Percentiles rank a stretch among this genome's conserved stretches.
These are phyloP conservation scores for Xylariaceae sp. DNA, from an alignment of 2,329 filamentous ascomycete species.

Conservation along the genomic window DNA sequence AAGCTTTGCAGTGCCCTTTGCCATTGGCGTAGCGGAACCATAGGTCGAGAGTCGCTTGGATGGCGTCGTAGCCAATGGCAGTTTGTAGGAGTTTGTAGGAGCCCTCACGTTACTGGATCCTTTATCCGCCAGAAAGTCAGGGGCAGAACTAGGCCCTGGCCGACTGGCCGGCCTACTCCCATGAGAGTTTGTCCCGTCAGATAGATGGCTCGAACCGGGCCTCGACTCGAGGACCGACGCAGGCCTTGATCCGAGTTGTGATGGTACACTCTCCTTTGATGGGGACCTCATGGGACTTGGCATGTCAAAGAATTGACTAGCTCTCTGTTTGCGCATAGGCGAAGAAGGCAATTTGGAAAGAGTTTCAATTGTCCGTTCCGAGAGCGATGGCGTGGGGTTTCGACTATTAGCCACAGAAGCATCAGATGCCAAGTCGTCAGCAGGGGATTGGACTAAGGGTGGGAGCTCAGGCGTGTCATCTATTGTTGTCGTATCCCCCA, in stretches of 20 bases:
- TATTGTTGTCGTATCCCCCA: background rate
- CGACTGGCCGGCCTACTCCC: conserved; percentile 47
- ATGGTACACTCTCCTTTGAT: conserved; percentile 46
- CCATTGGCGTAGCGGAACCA: conserved; percentile 33
- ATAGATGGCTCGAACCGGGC: conserved; percentile 56
- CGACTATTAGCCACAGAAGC: conserved; percentile 16
- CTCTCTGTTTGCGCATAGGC: conserved; percentile 59
- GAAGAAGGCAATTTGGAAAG: conserved; percentile 73
- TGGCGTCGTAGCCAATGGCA: conserved; percentile 41
- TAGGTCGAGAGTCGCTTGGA: conserved; percentile 31
- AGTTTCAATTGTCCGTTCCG: conserved; percentile 82
- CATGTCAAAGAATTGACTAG: conserved; percentile 67
- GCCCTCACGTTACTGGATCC: conserved; percentile 38
- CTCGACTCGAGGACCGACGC: conserved; percentile 29
- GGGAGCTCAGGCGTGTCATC: conserved; percentile 22
- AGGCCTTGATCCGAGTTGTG: conserved; percentile 44
- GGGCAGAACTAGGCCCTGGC: conserved; percentile 50
- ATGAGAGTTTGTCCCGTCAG: conserved; percentile 50
- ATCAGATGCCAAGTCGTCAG: conserved; percentile 26
- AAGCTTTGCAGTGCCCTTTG: conserved; percentile 24
- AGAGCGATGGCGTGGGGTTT: conserved; percentile 53
- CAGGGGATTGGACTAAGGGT: conserved; percentile 19
- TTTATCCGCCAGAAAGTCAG: conserved; percentile 40
- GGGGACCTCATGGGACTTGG: conserved; percentile 54
- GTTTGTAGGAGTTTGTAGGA: conserved; percentile 40